Evolutionary conservation across 2,329 filamentous ascomycete genomes (phyloP).

Genomic region (Neopestalotiopsis clavispora): DNA sequence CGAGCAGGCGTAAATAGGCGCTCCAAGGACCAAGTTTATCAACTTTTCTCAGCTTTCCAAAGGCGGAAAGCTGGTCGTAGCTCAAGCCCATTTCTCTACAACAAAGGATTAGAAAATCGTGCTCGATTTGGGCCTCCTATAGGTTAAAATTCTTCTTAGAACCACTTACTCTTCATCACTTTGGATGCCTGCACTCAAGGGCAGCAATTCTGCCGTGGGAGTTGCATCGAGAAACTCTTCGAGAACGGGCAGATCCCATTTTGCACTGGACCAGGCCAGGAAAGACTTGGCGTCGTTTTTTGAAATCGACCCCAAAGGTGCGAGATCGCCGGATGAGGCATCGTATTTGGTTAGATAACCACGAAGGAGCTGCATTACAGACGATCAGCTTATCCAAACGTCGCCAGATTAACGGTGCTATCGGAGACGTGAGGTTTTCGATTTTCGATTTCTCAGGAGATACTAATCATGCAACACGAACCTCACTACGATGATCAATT

Average conservation of each 20-base stretch:
- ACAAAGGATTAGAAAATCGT: too few species aligned
- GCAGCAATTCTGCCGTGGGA: slow-evolving; percentile 68
- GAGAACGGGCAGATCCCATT: slow-evolving; percentile 69
- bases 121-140: too few species aligned
- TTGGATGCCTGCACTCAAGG: slow-evolving; percentile 59
- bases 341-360: slow-evolving; percentile 39
- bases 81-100: slow-evolving; percentile 62
- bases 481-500: too few species aligned
- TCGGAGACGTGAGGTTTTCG: too few species aligned
- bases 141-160: too few species aligned
- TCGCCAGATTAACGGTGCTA: too few species aligned
- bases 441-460: too few species aligned
- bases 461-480: too few species aligned
- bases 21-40: slow-evolving; percentile 49
- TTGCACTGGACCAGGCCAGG: slow-evolving; percentile 64
- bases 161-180: slow-evolving; percentile 18
- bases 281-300: slow-evolving; percentile 68
- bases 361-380: not conserved
- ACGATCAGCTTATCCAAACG: too few species aligned
- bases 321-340: slow-evolving; percentile 55
- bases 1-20: not conserved
- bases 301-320: slow-evolving; percentile 64
- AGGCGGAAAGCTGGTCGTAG: slow-evolving; percentile 50
- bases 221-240: slow-evolving; percentile 67
- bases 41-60: slow-evolving; percentile 27